Evolutionary conservation across 306 rosid genomes (phyloP), one percentile per base, ranked within the genome.

Genomic region (Fragaria nilgerrensis): DNA sequence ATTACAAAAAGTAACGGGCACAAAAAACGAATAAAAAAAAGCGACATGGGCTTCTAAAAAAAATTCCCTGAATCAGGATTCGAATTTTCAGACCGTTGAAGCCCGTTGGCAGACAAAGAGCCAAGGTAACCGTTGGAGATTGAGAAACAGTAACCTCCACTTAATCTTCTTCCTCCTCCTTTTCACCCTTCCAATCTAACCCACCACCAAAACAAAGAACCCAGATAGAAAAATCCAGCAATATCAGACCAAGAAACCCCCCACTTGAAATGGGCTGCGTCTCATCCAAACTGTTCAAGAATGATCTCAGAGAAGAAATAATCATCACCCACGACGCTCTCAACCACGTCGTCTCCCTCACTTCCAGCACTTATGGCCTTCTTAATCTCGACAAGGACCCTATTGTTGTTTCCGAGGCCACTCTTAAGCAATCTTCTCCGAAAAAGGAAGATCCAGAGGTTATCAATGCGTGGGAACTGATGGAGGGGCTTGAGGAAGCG

Each of bases 401-500:
- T 27, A 14, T 29, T 19, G 41, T 27, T 0, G 68, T 59, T 7
- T 10, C 93, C 4, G 92, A 87, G 75, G 41, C 79, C 5, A 43
- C 68, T 10, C 7, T 23, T 9, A 47, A 78, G 76, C 48, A 53
- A 7, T 85, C 88, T 1, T 85, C 94, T 0, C 73, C 72, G 15
- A 84, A 62, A 0, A 81, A 86, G 4, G 82, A 83, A 49, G 85
- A 79, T 27, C 85, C 87, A 9, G 98, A 96, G 69, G 85, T 90
- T 2, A 92, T 92, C 78, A 92, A 92, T 43, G 86, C 96, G 27
- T 96, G 99, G 98, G 99, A 96, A 83, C 92, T 96, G 73, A 96
- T 96, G 99, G 97, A 96, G 55, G 99, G 86, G 32, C 91, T 96
- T 3, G 99, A 96, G 85, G 99, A 92, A 14, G 97, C 84, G 61